Evolutionary conservation across 2,329 filamentous ascomycete species (phyloP), one percentile per base, ranked within the genome.

Genomic region (Arthrobotrys megalospora): DNA sequence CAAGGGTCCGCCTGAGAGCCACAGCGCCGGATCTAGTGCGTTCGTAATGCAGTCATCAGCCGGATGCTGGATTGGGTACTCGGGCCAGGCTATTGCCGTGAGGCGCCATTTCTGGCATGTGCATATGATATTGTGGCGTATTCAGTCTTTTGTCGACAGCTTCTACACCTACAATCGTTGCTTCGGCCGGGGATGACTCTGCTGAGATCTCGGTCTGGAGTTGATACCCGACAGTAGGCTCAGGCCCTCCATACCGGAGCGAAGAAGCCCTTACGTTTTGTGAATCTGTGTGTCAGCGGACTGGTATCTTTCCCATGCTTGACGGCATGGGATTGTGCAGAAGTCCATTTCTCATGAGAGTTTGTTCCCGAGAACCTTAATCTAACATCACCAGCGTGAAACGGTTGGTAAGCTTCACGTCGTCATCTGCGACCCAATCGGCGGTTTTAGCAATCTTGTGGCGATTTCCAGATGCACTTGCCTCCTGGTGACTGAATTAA

Each of bases 301-400:
- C 24, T 19, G 28, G 16, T 11, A 16, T 12, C 12, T 50, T 60
- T 73, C 60, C 62, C 69, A 73, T 75, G 6, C 36, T 11, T 8
- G 6, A 1, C 53, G 28, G 45, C 19, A 75, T 75, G 70, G 70
- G 28, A 75, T 67, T 75, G 24, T 16, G 11, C 14, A 36, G 43
- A 67, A 47, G 58, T 16, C 63, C 52, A 68, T 75, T 24, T 14
- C 11, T 6, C 7, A 60, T 24, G 21, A 19, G 16, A 45, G 34
- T 14, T 43, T 36, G 28, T 43, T 47, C 34, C 52, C 60, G 47
- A 28, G 55, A 75, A 75, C 70, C 52, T 55, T 75, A 75, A 67
- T 62, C 52, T 32, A 63, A 75, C 70, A 68, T 53, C 63, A 14
- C 24, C 12, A 14, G 19, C 19, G n/a, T 43, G 11, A 28, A 41